Evolutionary conservation across 768 basidiomycete species (phyloP).

Genomic region (Agaricus blazei): DNA sequence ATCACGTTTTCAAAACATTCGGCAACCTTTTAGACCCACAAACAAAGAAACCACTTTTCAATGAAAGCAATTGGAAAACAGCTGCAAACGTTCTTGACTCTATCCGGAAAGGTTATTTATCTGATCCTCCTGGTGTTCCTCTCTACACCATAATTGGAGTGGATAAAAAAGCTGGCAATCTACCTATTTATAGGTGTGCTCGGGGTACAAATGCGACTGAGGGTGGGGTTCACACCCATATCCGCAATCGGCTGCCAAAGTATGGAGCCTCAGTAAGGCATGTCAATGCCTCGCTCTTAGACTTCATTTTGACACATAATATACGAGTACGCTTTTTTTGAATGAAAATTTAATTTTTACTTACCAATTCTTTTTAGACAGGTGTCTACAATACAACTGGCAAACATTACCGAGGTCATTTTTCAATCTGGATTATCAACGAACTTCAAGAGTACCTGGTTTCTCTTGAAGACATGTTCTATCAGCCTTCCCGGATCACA

Average conservation of each 20-base stretch:
- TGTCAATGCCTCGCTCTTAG: conserved; percentile 17
- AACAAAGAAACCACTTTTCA: conserved; percentile 25
- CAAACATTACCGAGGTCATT: conserved; percentile 17
- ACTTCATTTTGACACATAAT: conserved; percentile 23
- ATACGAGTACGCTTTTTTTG: conserved; percentile 15
- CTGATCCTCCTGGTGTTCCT: conserved; percentile 25
- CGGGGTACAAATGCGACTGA: conserved; percentile 29
- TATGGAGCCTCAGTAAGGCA: conserved; percentile 19
- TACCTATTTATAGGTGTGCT: conserved; percentile 22
- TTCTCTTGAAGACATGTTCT: conserved; percentile 7
- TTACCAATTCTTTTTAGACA: conserved; percentile 14
- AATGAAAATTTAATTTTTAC: conserved; percentile 8
- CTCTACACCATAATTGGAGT: conserved; percentile 16
- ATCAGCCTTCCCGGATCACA: neutral
- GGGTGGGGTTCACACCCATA: conserved; percentile 29
- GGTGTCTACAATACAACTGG: conserved; percentile 21
- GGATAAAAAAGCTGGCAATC: conserved; percentile 16
- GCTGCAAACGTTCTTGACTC: conserved; percentile 24
- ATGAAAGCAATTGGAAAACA: conserved; percentile 20
- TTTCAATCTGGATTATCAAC: conserved; percentile 19
- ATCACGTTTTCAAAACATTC: conserved; percentile 22
- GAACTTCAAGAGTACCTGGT: conserved; percentile 13
- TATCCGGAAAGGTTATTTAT: conserved; percentile 20
- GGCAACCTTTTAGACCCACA: conserved; percentile 28
- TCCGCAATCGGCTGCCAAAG: conserved; percentile 16